phyloP scores from a whole-genome alignment of 805 yeast species.

The Candida ulmi region DNA sequence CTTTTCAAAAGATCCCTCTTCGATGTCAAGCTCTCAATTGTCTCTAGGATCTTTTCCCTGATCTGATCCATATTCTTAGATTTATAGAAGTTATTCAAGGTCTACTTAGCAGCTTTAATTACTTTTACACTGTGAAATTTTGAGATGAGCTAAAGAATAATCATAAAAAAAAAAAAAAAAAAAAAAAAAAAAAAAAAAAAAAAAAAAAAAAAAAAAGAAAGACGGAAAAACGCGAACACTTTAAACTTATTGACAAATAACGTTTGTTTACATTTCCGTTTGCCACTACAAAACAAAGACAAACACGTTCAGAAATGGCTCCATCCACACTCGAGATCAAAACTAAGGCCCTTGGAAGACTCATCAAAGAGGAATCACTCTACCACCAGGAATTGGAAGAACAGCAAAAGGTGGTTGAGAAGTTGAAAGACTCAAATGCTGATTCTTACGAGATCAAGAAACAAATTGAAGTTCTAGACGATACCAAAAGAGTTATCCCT shows the following conservation, averaged over 20 bases:
- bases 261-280: background rate
- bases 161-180: no score
- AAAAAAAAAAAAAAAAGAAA: no score
- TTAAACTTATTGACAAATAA: no score
- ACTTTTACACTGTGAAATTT: no score
- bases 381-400: conserved; percentile 56
- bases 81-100: no score
- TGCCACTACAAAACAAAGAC: background rate
- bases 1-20: conserved; percentile 7
- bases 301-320: conserved; percentile 41
- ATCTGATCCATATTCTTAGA: conserved; percentile 16
- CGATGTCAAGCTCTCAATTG: conserved; percentile 4
- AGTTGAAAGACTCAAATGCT: conserved; percentile 38
- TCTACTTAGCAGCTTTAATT: no score
- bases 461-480: conserved; percentile 46
- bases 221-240: no score
- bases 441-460: conserved; percentile 65
- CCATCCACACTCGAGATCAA: conserved; percentile 71
- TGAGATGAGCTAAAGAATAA: no score
- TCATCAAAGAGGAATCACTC: conserved; percentile 59
- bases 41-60: conserved; percentile 3
- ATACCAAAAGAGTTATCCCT: conserved; percentile 48
- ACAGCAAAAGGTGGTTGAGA: conserved; percentile 43
- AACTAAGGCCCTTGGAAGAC: conserved; percentile 59
- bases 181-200: no score